Percentiles rank a stretch among this genome's conserved stretches.
phyloP scores from a whole-genome alignment of 345 rosid species.

The Gossypium longicalyx region DNA sequence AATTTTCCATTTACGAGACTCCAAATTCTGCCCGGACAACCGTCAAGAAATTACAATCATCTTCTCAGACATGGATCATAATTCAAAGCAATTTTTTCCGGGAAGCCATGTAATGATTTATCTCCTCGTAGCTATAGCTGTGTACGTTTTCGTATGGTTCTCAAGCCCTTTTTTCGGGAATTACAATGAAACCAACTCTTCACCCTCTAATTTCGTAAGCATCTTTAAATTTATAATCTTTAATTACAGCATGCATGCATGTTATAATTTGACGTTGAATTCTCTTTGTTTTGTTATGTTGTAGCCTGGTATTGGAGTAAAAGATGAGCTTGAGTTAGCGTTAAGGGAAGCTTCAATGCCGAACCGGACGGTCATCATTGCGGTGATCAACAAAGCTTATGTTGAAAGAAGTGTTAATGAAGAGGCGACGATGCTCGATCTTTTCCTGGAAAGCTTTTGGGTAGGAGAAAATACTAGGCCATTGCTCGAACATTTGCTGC shows the following conservation, averaged over 20 bases:
- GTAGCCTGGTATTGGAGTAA: no score
- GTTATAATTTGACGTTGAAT: no score
- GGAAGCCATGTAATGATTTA: neutral
- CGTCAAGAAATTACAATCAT: neutral
- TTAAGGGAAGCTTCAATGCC: neutral
- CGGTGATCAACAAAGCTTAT: neutral
- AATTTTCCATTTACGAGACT: no score
- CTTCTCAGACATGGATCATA: neutral
- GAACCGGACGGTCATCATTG: neutral
- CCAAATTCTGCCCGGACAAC: neutral
- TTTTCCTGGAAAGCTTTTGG: constrained; percentile 77
- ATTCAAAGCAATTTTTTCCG: neutral
- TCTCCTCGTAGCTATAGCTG: neutral
- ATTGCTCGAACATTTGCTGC: constrained; percentile 46
- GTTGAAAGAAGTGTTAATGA: neutral
- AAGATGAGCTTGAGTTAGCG: neutral
- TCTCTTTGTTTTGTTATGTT: no score
- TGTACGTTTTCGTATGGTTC: neutral
- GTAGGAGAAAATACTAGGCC: constrained; percentile 54
- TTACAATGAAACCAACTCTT: neutral
- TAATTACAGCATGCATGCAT: no score
- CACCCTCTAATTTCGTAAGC: neutral
- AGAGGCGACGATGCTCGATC: constrained; percentile 33
- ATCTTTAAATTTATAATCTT: neutral
- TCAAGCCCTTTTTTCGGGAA: neutral